Evolutionary conservation across 805 yeast species (phyloP).

Genomic region (Scheffersomyces amazonensis): DNA sequence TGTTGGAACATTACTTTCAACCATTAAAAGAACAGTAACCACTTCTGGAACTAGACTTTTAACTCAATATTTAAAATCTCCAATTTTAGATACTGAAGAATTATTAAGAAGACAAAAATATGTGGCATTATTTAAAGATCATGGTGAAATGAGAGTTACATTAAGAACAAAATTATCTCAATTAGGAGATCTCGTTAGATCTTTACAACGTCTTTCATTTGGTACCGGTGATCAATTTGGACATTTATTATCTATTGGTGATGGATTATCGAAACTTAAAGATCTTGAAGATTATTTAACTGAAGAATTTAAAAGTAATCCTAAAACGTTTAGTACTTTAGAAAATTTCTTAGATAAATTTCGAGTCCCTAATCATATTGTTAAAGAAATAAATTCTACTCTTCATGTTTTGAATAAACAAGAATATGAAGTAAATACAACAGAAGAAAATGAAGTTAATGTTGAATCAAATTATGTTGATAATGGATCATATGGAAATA

Average conservation of each 20-base stretch:
- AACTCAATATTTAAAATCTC: constrained; percentile 79
- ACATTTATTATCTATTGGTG: constrained; percentile 29
- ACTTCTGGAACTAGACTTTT: constrained; percentile 79
- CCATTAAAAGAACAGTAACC: constrained; percentile 72
- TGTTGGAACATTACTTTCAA: constrained; percentile 70
- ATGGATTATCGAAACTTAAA: constrained; percentile 24
- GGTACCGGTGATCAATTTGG: constrained; percentile 30
- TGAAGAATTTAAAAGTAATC: constrained; percentile 11
- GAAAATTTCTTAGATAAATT: constrained; percentile 21
- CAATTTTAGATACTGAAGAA: constrained; percentile 58
- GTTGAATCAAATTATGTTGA: constrained; percentile 2
- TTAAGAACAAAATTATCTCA: constrained; percentile 37
- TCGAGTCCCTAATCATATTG: constrained; percentile 37
- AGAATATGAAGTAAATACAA: constrained; percentile 4
- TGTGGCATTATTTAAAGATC: constrained; percentile 27
- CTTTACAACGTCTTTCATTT: constrained; percentile 50
- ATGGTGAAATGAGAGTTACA: constrained; percentile 14
- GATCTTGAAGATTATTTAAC: constrained; percentile 15
- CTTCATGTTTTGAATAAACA: constrained; percentile 18
- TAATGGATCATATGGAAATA: constrained; percentile 17
- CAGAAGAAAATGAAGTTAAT: background rate
- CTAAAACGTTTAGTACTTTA: constrained; percentile 20
- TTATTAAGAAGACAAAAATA: constrained; percentile 49
- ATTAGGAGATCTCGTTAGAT: constrained; percentile 57
- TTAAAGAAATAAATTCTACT: constrained; percentile 38